Evolutionary conservation across 306 rosid genomes (phyloP).

Genomic region (Sesbania bispinosa): DNA sequence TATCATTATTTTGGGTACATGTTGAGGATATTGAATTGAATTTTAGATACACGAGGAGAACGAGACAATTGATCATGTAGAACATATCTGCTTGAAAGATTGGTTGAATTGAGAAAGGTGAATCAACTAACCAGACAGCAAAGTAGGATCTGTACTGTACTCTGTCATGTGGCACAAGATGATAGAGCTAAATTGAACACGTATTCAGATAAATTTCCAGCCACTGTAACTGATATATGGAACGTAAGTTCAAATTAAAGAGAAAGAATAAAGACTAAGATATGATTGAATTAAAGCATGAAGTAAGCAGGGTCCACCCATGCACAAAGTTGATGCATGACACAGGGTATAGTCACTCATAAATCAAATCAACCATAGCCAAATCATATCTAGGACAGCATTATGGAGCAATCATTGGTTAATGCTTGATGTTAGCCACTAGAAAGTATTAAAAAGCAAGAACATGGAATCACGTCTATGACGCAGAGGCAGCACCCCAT

Average conservation of each 20-base stretch:
- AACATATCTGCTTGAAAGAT: not conserved
- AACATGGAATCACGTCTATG: conserved; percentile 17
- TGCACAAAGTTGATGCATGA: conserved; percentile 35
- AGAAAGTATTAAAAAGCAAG: not conserved
- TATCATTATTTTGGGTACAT: too few species aligned
- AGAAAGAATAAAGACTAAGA: conserved; percentile 24
- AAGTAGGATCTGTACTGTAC: not conserved
- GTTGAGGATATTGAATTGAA: too few species aligned
- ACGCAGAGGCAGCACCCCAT: too few species aligned
- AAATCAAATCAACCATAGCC: conserved; percentile 21
- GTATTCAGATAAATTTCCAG: conserved; percentile 25
- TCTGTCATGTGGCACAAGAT: conserved; percentile 12
- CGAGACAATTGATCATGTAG: too few species aligned
- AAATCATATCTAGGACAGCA: conserved; percentile 1
- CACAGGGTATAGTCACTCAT: conserved; percentile 12
- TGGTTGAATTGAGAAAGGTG: not conserved
- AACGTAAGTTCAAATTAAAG: conserved; percentile 14
- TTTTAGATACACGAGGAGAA: too few species aligned
- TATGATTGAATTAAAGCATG: conserved; percentile 43
- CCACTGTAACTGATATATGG: conserved; percentile 15
- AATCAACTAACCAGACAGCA: not conserved
- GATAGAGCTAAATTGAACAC: conserved; percentile 24
- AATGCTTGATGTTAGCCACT: conserved; percentile 4
- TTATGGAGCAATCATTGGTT: conserved; percentile 36
- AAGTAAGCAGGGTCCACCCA: conserved; percentile 45